Evolutionary conservation across 345 rosid species (phyloP).

Genomic region (Lepidium africanum): DNA sequence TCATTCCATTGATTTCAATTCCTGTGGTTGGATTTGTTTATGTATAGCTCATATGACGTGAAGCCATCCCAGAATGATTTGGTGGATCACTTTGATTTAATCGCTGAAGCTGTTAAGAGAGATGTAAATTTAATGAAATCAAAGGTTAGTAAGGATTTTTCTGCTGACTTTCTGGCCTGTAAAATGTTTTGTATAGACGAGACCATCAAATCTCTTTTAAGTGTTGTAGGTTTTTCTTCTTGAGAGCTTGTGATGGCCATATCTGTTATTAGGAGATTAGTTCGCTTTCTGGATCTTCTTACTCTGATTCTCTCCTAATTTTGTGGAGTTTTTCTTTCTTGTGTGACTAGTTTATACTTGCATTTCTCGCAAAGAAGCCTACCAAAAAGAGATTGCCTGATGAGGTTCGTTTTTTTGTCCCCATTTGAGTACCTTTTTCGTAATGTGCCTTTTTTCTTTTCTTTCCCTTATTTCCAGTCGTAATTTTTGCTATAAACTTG

Average conservation of each 20-base stretch:
- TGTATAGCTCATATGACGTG: constrained; percentile 55
- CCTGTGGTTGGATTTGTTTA: constrained; percentile 1
- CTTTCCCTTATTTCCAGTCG: background rate
- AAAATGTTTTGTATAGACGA: background rate
- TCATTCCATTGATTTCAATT: background rate
- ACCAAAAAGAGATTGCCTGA: constrained; percentile 37
- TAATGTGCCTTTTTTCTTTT: background rate
- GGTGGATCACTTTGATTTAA: constrained; percentile 52
- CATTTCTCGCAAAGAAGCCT: constrained; percentile 62
- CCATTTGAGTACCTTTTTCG: background rate
- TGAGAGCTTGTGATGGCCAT: constrained; percentile 10
- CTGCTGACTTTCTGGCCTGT: background rate
- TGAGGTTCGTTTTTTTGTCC: constrained; percentile 43
- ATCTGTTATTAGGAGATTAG: background rate
- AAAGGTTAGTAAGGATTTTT: constrained; percentile 41
- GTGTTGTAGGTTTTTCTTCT: constrained; percentile 4
- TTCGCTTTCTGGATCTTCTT: background rate
- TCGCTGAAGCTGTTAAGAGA: constrained; percentile 54
- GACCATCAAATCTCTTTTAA: background rate
- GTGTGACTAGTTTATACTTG: constrained; percentile 49
- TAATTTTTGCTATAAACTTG: constrained; percentile 3
- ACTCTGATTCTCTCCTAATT: constrained; percentile 1
- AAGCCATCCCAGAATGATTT: constrained; percentile 76
- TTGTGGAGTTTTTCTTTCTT: background rate
- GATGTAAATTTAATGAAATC: constrained; percentile 47